These are phyloP conservation scores for Diaporthe sp. DNA, from an alignment of 2,329 filamentous ascomycete species.

Conservation along the genomic window DNA sequence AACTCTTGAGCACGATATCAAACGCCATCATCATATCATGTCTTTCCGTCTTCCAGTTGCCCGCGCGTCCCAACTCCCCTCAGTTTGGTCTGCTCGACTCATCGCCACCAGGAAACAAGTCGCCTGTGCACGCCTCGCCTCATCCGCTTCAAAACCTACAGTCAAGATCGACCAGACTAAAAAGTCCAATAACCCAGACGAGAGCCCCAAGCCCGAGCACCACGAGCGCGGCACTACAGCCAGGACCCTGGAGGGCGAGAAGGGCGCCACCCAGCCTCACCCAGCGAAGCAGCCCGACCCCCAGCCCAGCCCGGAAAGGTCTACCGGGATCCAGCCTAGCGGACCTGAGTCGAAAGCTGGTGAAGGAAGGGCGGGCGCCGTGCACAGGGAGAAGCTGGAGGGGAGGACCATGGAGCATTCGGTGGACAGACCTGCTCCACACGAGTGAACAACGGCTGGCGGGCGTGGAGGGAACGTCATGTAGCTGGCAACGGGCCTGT, in stretches of 20 bases:
- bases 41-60: neutral
- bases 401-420: slow-evolving; percentile 8
- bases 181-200: slow-evolving; percentile 2
- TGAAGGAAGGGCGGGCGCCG: neutral
- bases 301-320: neutral
- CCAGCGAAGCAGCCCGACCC: slow-evolving; percentile 5
- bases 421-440: neutral
- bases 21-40: neutral
- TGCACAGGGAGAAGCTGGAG: slow-evolving; percentile 1
- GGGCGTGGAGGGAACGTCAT: slow-evolving; percentile 5
- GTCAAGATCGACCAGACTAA: slow-evolving; percentile 9
- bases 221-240: neutral
- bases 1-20: neutral
- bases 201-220: neutral
- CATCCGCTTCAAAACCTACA: neutral
- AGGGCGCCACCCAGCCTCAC: neutral
- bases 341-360: neutral
- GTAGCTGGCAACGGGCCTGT: neutral
- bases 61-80: too few species aligned
- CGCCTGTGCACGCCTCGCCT: neutral
- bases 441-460: neutral
- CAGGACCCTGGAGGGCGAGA: neutral
- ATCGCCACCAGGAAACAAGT: neutral
- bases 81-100: too few species aligned
- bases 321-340: neutral